A percentile compares a stretch with the other conserved stretches of the same genome.
Evolutionary conservation across 768 basidiomycete genomes (phyloP).

Genomic region (Leucocoprinus birnbaumii): DNA sequence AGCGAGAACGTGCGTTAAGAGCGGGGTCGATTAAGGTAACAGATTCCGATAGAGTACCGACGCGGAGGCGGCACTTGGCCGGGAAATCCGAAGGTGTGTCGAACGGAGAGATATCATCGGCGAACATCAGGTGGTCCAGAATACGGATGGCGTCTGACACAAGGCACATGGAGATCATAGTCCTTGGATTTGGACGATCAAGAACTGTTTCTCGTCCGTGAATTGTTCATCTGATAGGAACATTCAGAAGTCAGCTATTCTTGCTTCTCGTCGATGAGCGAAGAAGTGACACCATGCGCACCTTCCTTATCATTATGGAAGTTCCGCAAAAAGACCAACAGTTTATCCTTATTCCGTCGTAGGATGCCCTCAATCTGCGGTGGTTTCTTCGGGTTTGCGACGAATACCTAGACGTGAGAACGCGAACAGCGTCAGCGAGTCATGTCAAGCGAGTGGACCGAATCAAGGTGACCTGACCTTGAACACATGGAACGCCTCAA

Average conservation of each 20-base stretch:
- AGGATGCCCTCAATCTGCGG: conserved; percentile 91
- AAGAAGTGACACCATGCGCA: conserved; percentile 27
- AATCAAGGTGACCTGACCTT: conserved; percentile 76
- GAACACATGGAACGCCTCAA: conserved; percentile 99
- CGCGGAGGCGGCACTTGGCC: too few relatives aligned
- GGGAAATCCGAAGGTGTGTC: too few relatives aligned
- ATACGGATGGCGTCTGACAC: neutral
- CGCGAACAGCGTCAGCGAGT: neutral
- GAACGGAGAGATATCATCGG: neutral
- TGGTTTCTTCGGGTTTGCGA: conserved; percentile 99
- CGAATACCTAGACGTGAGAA: conserved; percentile 70
- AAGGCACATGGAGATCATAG: conserved; percentile 37
- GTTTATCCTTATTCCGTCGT: conserved; percentile 90
- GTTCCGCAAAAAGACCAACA: conserved; percentile 81
- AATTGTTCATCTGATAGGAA: conserved; percentile 82
- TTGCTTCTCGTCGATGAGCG: neutral
- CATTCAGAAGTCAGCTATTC: neutral
- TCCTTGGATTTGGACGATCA: conserved; percentile 87
- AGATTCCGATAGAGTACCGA: neutral
- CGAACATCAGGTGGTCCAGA: neutral
- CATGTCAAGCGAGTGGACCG: neutral
- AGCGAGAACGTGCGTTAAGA: too few relatives aligned
- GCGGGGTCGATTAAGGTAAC: neutral
- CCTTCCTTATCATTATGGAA: conserved; percentile 99
- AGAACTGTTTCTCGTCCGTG: conserved; percentile 95